Conservation (phyloP, 768 basidiomycete species). For the Lentinula raphanica region DNA sequence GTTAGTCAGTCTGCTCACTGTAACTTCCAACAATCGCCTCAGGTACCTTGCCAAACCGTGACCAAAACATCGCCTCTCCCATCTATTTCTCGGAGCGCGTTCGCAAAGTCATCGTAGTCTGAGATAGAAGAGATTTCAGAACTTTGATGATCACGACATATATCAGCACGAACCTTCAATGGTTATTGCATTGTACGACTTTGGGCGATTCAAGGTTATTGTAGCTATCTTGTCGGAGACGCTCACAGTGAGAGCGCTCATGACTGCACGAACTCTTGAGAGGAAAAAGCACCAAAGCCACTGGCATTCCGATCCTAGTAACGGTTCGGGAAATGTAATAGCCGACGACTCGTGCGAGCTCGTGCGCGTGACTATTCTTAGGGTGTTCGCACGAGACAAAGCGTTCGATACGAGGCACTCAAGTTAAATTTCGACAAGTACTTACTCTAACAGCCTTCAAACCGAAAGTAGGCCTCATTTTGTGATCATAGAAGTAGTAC, state of each 20-base stretch:
- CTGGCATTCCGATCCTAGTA: neutral
- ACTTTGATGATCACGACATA: neutral
- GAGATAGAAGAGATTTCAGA: neutral
- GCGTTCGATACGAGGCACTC: too few species aligned
- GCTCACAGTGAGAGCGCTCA: conserved; percentile 39
- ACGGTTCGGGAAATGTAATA: neutral
- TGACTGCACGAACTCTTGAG: neutral
- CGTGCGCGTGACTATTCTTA: too few species aligned
- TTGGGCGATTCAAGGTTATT: conserved; percentile 60
- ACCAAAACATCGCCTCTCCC: conserved; percentile 54
- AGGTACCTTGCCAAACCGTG: conserved; percentile 66
- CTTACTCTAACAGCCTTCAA: too few species aligned
- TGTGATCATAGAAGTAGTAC: too few species aligned
- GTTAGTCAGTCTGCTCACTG: neutral
- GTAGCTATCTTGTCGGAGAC: conserved; percentile 59
- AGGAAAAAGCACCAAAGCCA: neutral
- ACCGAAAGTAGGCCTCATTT: too few species aligned
- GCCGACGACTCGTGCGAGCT: neutral
- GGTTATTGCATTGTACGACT: conserved; percentile 56
- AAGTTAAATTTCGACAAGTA: neutral
- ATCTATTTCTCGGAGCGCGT: conserved; percentile 53
- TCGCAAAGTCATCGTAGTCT: conserved; percentile 65
- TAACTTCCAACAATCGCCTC: too few species aligned
- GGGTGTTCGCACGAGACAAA: too few species aligned
- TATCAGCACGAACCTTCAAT: conserved; percentile 39